Evolutionary conservation across 2,329 filamentous ascomycete species (phyloP), one percentile per base, ranked within the genome.

Genomic region (Thelonectria blattea): DNA sequence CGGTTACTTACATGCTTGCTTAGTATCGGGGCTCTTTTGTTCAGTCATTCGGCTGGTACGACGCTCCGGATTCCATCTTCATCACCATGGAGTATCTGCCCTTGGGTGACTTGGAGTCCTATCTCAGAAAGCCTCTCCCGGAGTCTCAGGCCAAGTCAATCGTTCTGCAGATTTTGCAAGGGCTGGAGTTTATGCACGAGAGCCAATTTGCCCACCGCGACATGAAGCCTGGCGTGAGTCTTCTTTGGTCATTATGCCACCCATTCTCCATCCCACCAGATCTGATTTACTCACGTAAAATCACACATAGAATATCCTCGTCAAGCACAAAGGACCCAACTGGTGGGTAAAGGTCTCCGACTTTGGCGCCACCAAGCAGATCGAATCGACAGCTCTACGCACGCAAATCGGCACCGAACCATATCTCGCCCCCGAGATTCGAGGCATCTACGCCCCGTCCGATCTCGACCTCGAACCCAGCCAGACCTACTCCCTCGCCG

Each of bases 301-400:
- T 30, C 27, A 30, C 27, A 30, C 8, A 24, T 24, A 61, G 58
- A 57, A 61, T 50, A 57, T 61, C 9, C 58, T 61, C 14, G 48
- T 61, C 0, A 20, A 52, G 12, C 18, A 57, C 2, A 17, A 24
- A 11, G 48, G 53, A 1, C 53, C 58, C 2, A 52, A 45, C n/a
- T 61, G 58, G 58, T 52, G 53, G 53, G 58, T 61, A 1, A 57
- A 57, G 24, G 49, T 61, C 7, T 43, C 30, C 2, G 58, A 60
- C 10, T 55, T 60, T 14, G 58, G 58, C 10, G 41, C 32, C 17
- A 45, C 45, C 46, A 50, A 60, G 11, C 57, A 51, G 15, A 50
- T 37, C 15, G 45, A 51, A 20, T 24, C 30, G 1, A 51, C 43
- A 1, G 24, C 22, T 12, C 43, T 60, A 3, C 45, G 39, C 9